Evolutionary conservation across 164 flowering plant genomes (phyloP).

Genomic region (Protea cynaroides): DNA sequence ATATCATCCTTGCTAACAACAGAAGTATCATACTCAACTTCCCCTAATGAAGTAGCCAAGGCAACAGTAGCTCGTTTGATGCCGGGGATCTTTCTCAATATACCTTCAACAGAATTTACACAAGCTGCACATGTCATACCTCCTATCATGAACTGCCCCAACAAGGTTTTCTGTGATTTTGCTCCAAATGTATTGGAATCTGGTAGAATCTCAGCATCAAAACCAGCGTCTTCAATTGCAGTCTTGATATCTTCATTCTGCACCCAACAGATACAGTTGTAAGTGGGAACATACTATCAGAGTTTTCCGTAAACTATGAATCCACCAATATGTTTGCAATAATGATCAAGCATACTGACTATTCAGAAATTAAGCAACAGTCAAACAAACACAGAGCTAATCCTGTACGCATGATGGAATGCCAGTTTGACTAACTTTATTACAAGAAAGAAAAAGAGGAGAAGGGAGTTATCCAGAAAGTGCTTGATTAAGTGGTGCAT

Average conservation of each 20-base stretch:
- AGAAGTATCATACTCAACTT: slow-evolving; percentile 87
- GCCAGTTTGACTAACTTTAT: background rate
- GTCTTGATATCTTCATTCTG: slow-evolving; percentile 80
- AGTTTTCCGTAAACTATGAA: background rate
- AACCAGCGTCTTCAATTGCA: slow-evolving; percentile 98
- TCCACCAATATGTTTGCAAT: background rate
- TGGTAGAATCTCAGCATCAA: slow-evolving; percentile 83
- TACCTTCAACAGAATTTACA: slow-evolving; percentile 93
- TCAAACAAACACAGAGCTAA: background rate
- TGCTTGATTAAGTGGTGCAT: no score
- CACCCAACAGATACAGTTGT: slow-evolving; percentile 4
- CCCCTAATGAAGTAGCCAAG: slow-evolving; percentile 84
- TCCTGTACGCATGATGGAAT: background rate
- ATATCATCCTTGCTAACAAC: slow-evolving; percentile 72
- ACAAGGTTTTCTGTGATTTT: slow-evolving; percentile 36
- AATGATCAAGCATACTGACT: background rate
- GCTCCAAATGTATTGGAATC: slow-evolving; percentile 31
- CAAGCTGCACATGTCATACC: slow-evolving; percentile 99
- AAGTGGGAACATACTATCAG: background rate
- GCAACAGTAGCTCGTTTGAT: slow-evolving; percentile 88
- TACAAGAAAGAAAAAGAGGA: background rate
- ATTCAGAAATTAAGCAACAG: background rate
- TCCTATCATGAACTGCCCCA: slow-evolving; percentile 88
- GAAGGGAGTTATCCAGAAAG: background rate
- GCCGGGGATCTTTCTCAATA: slow-evolving; percentile 73